Conservation (phyloP, 768 basidiomycete genomes). For the Dacryopinax primogenitus region DNA sequence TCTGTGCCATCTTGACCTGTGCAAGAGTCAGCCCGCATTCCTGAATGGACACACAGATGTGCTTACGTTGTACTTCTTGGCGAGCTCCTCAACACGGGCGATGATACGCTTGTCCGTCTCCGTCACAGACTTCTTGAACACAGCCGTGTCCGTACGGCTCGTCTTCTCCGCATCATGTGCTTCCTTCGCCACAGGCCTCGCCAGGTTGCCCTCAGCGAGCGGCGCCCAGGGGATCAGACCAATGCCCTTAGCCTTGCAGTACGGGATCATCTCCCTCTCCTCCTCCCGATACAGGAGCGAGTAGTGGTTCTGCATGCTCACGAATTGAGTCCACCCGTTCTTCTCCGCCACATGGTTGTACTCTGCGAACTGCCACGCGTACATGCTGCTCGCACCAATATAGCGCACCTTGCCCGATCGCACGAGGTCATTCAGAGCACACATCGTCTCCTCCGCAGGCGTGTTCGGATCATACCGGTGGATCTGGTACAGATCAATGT, state of each 20-base stretch:
- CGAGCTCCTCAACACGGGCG: not conserved
- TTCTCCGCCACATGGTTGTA: not conserved
- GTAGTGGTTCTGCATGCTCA: conserved; percentile 20
- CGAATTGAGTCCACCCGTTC: conserved; percentile 17
- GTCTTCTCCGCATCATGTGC: not conserved
- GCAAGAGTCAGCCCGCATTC: conserved; percentile 24
- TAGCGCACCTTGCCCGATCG: conserved; percentile 13
- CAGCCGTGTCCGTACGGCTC: not conserved
- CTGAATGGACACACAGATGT: conserved; percentile 18
- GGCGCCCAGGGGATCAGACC: conserved; percentile 12
- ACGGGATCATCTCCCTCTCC: conserved; percentile 20
- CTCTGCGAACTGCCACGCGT: conserved; percentile 19
- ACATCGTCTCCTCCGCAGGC: conserved; percentile 13
- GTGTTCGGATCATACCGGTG: conserved; percentile 12
- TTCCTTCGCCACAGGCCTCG: conserved; percentile 1
- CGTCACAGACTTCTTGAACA: not conserved
- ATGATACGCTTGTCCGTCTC: not conserved
- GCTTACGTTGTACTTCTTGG: not conserved
- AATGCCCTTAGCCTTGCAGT: conserved; percentile 8
- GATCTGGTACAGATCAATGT: conserved; percentile 26
- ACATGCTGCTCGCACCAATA: conserved; percentile 12
- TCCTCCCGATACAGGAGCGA: conserved; percentile 19
- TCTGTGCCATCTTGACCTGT: conserved; percentile 24
- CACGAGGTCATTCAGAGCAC: conserved; percentile 14
- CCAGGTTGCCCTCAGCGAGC: conserved; percentile 22